Evolutionary conservation across 2,329 filamentous ascomycete genomes (phyloP), one percentile per base, ranked within the genome.

Genomic region (Exophiala phaeomuriformis): DNA sequence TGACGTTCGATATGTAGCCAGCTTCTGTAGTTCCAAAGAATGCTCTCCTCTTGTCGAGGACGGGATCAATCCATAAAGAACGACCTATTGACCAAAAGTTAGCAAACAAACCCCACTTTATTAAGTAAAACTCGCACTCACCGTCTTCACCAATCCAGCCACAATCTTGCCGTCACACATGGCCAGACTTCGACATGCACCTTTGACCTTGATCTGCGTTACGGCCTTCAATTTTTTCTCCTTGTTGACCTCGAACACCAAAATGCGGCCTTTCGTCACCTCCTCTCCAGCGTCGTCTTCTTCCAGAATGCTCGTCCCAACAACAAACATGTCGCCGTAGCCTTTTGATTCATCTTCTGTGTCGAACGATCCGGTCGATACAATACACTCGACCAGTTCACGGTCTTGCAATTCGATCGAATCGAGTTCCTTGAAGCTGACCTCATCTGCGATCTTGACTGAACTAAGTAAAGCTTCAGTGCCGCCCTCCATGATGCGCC

Each of bases 391-490:
- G 2, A 96, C 81, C 43, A 97, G 73, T 69, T 98, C 93, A 9
- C 80, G 75, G 41, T 76, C 69, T 32, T 79, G 73, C 5, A 97
- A 71, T 4, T 78, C 67, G 58, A 87, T 85, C 0, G 83, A 81
- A 61, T 86, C 88, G 0, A 96, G 75, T 48, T 85, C 80, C 56
- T 86, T 82, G 68, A 97, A 95, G 12, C 88, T 75, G 33, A 96
- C 82, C 65, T 97, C 93, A 63, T 98, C 91, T 1, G 94, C 90
- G 1, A 98, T 79, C 64, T 85, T 85, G 65, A 98, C 87, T n/a
- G 84, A 83, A 63, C 87, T 91, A 6, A 81, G 79, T 8, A 95
- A 78, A 2, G 84, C 70, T 68, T 98, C 93, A 59, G 83, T 82
- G 9, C 86, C 86, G 5, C 81, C 72, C 7, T 78, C 71, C 0